Evolutionary conservation across 345 rosid genomes (phyloP).

Genomic region (Fremontodendron californicum): DNA sequence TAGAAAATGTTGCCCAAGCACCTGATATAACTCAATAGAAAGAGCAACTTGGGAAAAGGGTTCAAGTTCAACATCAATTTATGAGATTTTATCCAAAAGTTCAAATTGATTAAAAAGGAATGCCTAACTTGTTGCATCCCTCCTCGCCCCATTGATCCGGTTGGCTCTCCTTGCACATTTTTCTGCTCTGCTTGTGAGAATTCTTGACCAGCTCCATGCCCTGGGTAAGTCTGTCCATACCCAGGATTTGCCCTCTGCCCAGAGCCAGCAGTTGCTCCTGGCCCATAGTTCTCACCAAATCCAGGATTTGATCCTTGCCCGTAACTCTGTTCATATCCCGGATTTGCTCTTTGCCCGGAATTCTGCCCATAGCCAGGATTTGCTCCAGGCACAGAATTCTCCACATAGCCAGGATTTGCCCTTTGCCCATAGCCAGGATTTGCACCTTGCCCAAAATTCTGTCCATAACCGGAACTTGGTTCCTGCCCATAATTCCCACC

Average conservation of each 20-base stretch:
- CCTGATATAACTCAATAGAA: background rate
- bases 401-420: constrained; percentile 18
- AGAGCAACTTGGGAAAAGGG: background rate
- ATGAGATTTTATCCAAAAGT: background rate
- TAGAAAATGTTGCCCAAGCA: background rate
- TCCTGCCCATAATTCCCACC: constrained; percentile 26
- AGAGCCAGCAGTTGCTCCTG: constrained; percentile 22
- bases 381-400: background rate
- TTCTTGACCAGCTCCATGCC: constrained; percentile 24
- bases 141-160: constrained; percentile 36
- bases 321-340: constrained; percentile 19
- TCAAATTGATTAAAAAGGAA: constrained; percentile 10
- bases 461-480: background rate
- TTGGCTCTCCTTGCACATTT: constrained; percentile 39
- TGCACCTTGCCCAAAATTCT: constrained; percentile 28
- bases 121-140: constrained; percentile 39
- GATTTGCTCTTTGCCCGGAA: constrained; percentile 23
- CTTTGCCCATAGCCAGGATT: constrained; percentile 27
- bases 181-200: constrained; percentile 37
- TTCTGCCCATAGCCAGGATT: background rate
- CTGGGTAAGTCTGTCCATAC: constrained; percentile 25
- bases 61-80: background rate
- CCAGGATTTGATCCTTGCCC: constrained; percentile 2
- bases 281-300: background rate
- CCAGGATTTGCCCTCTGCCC: constrained; percentile 30